Base-by-base conservation (phyloP, 108 stramenopile genomes). In the Pseudonitzschia delicatissima region DNA sequence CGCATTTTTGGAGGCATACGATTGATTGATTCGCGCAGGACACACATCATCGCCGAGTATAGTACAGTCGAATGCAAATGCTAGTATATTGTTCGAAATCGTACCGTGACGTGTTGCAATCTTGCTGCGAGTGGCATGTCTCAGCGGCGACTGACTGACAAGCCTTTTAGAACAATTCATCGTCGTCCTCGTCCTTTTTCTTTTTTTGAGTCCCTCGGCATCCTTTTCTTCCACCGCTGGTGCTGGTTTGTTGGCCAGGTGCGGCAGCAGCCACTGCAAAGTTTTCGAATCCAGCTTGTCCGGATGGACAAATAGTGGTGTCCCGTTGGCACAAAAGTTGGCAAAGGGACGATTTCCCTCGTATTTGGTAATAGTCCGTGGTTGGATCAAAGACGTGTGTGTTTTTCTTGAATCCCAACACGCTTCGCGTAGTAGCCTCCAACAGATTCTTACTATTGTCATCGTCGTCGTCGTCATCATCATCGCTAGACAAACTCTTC, bases 281-380 rank as follows among this genome's bases (percentile, higher is more conserved):
- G 83, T 67, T 12, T 67, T 35, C 15, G 71, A 47, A 69, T 87
- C 76, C 37, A 94, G 42, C 4, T 86, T 26, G 60, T 95, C 87
- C 3, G 90, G 87, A 71, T 95, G 93, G 2, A 88, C 74, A 67
- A 88, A 95, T 63, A 90, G 66, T 3, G 67, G 58, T 12, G 78
- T 77, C 33, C 63, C 51, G 2, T 81, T 82, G 28, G 74, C 89
- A 32, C 82, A 50, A 69, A 95, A 92, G 64, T 95, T 95, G 51
- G 90, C 91, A 71, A 95, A 92, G 21, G 93, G 93, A 11, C 90
- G 82, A 50, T 59, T 62, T 21, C 74, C 86, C 32, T 59, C 64
- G 28, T 85, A 81, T 9, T 74, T 64, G 17, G 77, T 69, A 0
- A 88, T 79, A 67, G 87, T 83, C n/a, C 49, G 71, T 48, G 17